A percentile compares a stretch with the other conserved stretches of the same genome.
Conservation (phyloP, 2,329 filamentous ascomycete genomes). For the Pyrenochaeta sp. region DNA sequence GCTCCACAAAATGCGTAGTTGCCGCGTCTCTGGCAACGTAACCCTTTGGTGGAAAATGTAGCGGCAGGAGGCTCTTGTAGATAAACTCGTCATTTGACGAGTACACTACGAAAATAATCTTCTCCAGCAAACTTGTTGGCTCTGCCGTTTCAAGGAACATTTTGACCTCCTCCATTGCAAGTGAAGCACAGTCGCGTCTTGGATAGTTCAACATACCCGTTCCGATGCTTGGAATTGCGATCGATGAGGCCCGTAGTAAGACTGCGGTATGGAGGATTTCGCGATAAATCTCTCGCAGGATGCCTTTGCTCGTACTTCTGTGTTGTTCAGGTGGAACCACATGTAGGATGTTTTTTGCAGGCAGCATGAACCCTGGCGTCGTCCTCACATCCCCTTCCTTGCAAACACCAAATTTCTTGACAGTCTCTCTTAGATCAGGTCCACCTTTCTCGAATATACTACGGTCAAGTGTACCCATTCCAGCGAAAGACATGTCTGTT, state of each 20-base stretch:
- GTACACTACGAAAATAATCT: slow-evolving; percentile 41
- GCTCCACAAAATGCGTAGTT: not conserved
- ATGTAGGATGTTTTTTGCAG: slow-evolving; percentile 40
- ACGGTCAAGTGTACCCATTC: slow-evolving; percentile 39
- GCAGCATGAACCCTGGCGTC: slow-evolving; percentile 36
- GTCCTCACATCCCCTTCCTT: slow-evolving; percentile 38
- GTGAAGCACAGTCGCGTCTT: slow-evolving; percentile 31
- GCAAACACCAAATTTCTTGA: slow-evolving; percentile 29
- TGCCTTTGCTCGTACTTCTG: slow-evolving; percentile 27
- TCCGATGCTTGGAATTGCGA: slow-evolving; percentile 44
- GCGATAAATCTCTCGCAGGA: slow-evolving; percentile 38
- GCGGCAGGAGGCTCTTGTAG: slow-evolving; percentile 41
- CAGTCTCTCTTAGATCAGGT: slow-evolving; percentile 26
- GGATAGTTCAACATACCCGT: slow-evolving; percentile 41
- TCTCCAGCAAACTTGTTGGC: slow-evolving; percentile 27
- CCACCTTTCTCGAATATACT: slow-evolving; percentile 42
- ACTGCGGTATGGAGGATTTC: slow-evolving; percentile 33
- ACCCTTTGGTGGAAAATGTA: slow-evolving; percentile 39
- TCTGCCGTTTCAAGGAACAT: slow-evolving; percentile 36
- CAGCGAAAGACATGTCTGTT: slow-evolving; percentile 33
- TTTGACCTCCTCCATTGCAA: slow-evolving; percentile 45
- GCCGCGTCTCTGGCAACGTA: slow-evolving; percentile 18
- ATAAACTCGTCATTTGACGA: slow-evolving; percentile 38
- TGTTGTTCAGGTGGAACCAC: slow-evolving; percentile 36
- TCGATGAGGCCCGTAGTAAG: slow-evolving; percentile 33